phyloP scores from a whole-genome alignment of 179 eudicot species.

The Camellia oleifera region DNA sequence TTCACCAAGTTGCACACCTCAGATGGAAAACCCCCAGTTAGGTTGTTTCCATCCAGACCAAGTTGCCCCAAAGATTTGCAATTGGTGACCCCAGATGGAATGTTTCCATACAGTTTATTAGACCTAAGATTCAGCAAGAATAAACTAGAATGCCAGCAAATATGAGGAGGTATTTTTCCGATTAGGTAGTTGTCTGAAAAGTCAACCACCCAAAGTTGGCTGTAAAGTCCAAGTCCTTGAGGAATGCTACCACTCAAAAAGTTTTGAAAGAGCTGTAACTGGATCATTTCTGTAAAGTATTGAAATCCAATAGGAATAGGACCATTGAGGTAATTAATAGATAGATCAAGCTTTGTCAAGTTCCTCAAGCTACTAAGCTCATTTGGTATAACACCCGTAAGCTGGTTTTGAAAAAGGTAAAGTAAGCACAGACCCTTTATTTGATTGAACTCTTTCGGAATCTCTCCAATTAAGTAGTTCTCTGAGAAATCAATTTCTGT shows the following conservation, averaged over 20 bases:
- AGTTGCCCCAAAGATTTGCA: slow-evolving; percentile 75
- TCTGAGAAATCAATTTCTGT: slow-evolving; percentile 82
- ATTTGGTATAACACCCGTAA: slow-evolving; percentile 64
- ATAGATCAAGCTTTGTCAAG: slow-evolving; percentile 75
- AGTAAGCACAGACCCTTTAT: slow-evolving; percentile 59
- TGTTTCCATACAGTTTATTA: slow-evolving; percentile 62
- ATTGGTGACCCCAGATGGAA: slow-evolving; percentile 54
- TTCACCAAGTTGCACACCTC: slow-evolving; percentile 65
- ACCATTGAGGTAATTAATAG: slow-evolving; percentile 75
- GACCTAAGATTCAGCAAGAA: slow-evolving; percentile 64
- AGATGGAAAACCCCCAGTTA: slow-evolving; percentile 64
- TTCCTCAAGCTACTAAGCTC: slow-evolving; percentile 58
- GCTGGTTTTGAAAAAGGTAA: slow-evolving; percentile 70
- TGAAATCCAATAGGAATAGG: slow-evolving; percentile 77
- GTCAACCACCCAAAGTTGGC: slow-evolving; percentile 86
- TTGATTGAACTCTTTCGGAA: slow-evolving; percentile 61
- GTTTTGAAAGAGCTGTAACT: slow-evolving; percentile 79
- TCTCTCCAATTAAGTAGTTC: slow-evolving; percentile 64
- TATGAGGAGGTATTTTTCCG: slow-evolving; percentile 63
- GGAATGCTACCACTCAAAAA: slow-evolving; percentile 67
- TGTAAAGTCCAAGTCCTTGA: slow-evolving; percentile 59
- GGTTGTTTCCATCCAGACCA: slow-evolving; percentile 50
- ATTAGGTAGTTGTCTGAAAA: slow-evolving; percentile 63
- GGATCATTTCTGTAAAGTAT: slow-evolving; percentile 50
- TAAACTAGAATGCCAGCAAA: slow-evolving; percentile 61